A percentile compares a stretch with the other conserved stretches of the same genome.
phyloP scores from a whole-genome alignment of 192 early-diverging fungal genomes.

The Phycomyces nitens region DNA sequence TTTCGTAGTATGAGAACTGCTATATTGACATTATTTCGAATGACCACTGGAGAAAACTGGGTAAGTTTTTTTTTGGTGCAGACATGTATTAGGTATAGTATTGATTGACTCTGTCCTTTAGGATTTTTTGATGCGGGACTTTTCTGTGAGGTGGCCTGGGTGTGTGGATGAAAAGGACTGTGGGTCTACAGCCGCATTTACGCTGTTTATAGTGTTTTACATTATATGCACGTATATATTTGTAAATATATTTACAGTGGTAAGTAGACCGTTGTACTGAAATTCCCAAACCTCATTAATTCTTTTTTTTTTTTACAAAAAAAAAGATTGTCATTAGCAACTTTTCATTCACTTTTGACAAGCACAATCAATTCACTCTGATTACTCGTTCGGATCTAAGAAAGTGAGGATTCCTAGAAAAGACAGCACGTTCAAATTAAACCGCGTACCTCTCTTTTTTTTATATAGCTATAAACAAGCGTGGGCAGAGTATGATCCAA shows the following conservation, averaged over 20 bases:
- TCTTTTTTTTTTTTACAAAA: too few species aligned
- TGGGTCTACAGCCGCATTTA: conserved; percentile 16
- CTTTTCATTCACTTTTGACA: conserved; percentile 30
- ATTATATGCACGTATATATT: conserved; percentile 31
- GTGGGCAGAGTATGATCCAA: conserved; percentile 20
- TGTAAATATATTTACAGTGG: conserved; percentile 28
- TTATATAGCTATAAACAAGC: conserved; percentile 28
- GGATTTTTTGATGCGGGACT: conserved; percentile 29
- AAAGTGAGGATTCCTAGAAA: too few species aligned
- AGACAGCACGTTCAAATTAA: too few species aligned
- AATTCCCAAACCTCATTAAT: too few species aligned
- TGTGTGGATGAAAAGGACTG: conserved; percentile 23
- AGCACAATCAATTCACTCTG: conserved; percentile 19
- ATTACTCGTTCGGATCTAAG: conserved; percentile 17
- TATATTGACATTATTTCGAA: conserved; percentile 23
- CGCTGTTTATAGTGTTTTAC: conserved; percentile 25
- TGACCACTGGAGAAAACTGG: conserved; percentile 33
- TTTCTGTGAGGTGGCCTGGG: conserved; percentile 3
- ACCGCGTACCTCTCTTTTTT: too few species aligned
- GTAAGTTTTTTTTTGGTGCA: not conserved
- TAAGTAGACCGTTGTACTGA: conserved; percentile 3
- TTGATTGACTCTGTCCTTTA: conserved; percentile 1
- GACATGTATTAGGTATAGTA: not conserved
- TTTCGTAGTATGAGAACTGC: conserved; percentile 10
- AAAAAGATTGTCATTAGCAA: conserved; percentile 29